These are phyloP conservation scores for Fraxinus floribunda DNA, from an alignment of 305 asterid species.

Conservation along the genomic window DNA sequence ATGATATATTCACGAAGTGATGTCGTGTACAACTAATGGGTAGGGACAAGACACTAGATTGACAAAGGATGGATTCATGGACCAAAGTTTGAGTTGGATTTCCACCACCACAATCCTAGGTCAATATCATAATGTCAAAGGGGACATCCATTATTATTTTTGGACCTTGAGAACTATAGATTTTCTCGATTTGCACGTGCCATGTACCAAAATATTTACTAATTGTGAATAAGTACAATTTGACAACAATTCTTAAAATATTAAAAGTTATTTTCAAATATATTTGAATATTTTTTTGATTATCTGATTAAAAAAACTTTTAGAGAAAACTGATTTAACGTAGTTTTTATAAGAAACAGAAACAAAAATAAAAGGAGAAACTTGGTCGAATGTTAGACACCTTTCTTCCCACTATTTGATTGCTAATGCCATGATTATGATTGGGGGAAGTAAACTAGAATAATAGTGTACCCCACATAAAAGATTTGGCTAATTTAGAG, in stretches of 20 bases:
- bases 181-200: neutral
- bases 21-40: neutral
- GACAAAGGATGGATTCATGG: neutral
- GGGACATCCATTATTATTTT: neutral
- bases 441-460: neutral
- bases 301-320: too few relatives aligned
- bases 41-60: neutral
- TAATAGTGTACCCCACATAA: neutral
- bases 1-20: neutral
- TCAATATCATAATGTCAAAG: neutral
- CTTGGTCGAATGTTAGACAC: neutral
- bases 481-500: neutral
- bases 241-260: neutral
- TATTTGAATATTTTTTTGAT: neutral
- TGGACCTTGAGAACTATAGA: neutral
- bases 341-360: too few relatives aligned
- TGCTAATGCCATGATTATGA: neutral
- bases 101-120: neutral
- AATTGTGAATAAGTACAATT: neutral
- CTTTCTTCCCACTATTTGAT: neutral
- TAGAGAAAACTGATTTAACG: neutral
- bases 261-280: neutral
- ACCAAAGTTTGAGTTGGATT: neutral
- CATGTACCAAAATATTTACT: neutral
- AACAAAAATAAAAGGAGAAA: too few relatives aligned